A percentile compares a stretch with the other conserved stretches of the same genome.
Conservation (phyloP, 2,329 filamentous ascomycete species). For the Claviceps lovelessii region DNA sequence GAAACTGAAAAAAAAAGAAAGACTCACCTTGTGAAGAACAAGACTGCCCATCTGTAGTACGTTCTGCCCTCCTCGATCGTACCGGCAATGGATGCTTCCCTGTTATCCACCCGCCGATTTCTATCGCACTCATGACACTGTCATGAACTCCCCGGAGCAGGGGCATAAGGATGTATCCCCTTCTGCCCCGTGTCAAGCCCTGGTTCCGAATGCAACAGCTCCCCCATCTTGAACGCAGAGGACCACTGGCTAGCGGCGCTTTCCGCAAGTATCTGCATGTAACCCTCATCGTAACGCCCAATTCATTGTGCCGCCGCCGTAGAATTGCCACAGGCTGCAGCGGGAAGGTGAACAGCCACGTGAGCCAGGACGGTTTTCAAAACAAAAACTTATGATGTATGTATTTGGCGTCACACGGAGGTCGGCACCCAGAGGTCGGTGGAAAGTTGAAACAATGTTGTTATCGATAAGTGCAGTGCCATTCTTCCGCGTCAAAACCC, state of each 20-base stretch:
- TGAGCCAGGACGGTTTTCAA: not conserved
- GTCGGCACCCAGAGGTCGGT: not conserved
- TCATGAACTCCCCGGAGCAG: constrained; percentile 7
- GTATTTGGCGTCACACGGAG: not conserved
- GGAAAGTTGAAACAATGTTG: not conserved
- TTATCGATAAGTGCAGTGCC: constrained; percentile 5
- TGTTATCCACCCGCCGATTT: constrained; percentile 6
- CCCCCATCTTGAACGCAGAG: not conserved
- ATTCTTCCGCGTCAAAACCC: not conserved
- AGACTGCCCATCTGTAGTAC: not conserved
- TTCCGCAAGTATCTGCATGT: constrained; percentile 9
- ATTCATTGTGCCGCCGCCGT: constrained; percentile 5
- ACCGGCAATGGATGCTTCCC: constrained; percentile 2
- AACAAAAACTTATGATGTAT: not conserved
- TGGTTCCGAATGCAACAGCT: not conserved
- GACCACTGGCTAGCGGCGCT: not conserved
- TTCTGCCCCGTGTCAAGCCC: not conserved
- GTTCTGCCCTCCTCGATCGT: not conserved
- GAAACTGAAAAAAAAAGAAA: not conserved
- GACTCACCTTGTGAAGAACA: not conserved
- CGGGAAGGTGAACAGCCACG: not conserved
- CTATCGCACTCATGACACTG: constrained; percentile 6
- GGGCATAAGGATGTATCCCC: constrained; percentile 6
- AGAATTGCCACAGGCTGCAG: not conserved
- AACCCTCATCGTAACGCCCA: constrained; percentile 9